These are phyloP conservation scores for Brassica juncea DNA, from an alignment of 345 rosid species.

Conservation along the genomic window DNA sequence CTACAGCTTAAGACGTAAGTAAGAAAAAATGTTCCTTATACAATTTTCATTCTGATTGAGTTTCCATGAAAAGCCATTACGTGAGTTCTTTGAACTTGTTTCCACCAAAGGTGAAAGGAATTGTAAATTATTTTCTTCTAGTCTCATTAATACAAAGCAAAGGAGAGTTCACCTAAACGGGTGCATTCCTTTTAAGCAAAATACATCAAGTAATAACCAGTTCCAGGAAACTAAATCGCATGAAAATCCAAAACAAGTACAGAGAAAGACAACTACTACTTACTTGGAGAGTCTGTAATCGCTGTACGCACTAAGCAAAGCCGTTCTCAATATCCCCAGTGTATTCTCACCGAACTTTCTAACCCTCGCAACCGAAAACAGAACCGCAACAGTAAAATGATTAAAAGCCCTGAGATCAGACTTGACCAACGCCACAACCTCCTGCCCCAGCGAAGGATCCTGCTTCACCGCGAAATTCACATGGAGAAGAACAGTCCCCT, in stretches of 20 bases:
- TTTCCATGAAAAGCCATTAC: neutral
- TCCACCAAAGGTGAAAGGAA: neutral
- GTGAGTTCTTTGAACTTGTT: neutral
- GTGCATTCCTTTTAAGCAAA: neutral
- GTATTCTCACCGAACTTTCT: constrained; percentile 67
- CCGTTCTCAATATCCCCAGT: constrained; percentile 51
- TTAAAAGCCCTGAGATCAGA: constrained; percentile 57
- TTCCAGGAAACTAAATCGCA: neutral
- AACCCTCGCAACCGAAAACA: constrained; percentile 74
- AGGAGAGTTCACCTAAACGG: neutral
- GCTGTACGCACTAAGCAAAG: constrained; percentile 57
- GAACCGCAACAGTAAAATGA: constrained; percentile 64
- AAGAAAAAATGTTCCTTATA: neutral
- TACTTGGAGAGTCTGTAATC: constrained; percentile 67
- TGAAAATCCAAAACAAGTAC: neutral
- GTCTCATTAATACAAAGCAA: constrained; percentile 2
- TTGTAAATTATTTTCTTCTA: neutral
- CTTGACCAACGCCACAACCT: constrained; percentile 66
- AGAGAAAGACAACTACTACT: constrained; percentile 5
- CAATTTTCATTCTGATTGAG: neutral
- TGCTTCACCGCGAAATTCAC: constrained; percentile 88
- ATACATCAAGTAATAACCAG: neutral
- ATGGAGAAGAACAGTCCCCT: constrained; percentile 84
- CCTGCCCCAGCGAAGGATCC: constrained; percentile 79
- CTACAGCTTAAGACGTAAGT: neutral